Evolutionary conservation across 2,329 filamentous ascomycete genomes (phyloP), one percentile per base, ranked within the genome.

Genomic region (Amylocarpus encephaloides): DNA sequence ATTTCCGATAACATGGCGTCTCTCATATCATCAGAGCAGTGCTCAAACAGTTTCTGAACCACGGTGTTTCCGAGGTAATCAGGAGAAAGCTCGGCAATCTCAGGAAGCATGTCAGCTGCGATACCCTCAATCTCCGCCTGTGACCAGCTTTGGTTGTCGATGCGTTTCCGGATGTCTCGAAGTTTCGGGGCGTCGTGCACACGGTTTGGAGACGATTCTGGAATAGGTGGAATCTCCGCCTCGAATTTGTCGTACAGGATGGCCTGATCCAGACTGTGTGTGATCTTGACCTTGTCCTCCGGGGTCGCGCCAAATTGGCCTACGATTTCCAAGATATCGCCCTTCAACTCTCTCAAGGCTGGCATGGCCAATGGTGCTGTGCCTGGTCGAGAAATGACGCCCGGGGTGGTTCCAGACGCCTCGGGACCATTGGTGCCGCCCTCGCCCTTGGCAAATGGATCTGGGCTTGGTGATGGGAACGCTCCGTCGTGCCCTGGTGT

Each of bases 31-130:
- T 97, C 92, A 0, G 89, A 93, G 72, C 93, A 97, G 71, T 88
- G 89, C 68, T 98, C 92, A 65, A 98, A 98, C 41, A 98, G 75
- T 71, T 98, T 98, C 72, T 98, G 93, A 15, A 98, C 92, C n/a
- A 98, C 93, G 0, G 93, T 98, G 71, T 98, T 98, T 61, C 93
- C 93, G 30, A 98, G 79, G 63, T 98, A 98, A 69, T 98, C 93
- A 0, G 92, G 95, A 2, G 93, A 80, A 19, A 98, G 76, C 69
- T 98, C 93, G 3, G 91, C 89, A 66, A 98, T 93, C 68, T 98
- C 93, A 9, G 92, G 89, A 13, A 98, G 79, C 93, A 98, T 98
- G 55, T 88, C 88, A 54, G 88, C 77, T 36, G 93, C 93, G 56
- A 93, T 94, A 57, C 83, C 85, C 69, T 98, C 93, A 59, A 97